Base-by-base conservation (phyloP, 2,329 filamentous ascomycete genomes). In the Neurospora sp. region DNA sequence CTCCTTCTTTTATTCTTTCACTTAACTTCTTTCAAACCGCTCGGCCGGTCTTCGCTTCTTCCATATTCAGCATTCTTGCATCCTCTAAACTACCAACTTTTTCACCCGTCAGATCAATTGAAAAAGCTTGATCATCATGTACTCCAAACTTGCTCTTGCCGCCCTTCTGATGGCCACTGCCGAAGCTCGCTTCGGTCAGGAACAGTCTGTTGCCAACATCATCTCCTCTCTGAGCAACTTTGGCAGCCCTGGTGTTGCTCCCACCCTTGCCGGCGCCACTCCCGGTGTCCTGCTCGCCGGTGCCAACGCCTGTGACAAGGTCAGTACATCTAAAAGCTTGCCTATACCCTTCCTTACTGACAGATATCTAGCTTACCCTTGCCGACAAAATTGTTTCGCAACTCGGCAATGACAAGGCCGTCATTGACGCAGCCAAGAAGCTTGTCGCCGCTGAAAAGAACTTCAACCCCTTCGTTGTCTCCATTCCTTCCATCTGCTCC, bases 381-480 rank as follows among this genome's bases (percentile, higher is more conserved):
- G 89, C 88, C 72, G 89, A 91, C 76, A 77, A 88, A 75, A 89
- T 92, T 76, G 83, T 91, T 72, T 76, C 83, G 8, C 79, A 86
- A 68, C 87, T 91, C 40, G 89, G 89, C 68, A 84, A 80, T 66
- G 86, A 87, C 74, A 79, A 83, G n/a, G 80, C 84, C 71, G 88
- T 89, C 73, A 82, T 91, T 70, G 82, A 84, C 15, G 89, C 87
- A 23, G 89, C 89, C 19, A 84, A 84, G 70, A 85, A 84, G 17
- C 83, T 91, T 43, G 89, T 91, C 15, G 85, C 86, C 36, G 89
- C 89, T 4, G 89, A 91, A 82, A 88, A 90, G 80, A 91, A 92
- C 84, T 90, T 90, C 82, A 91, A 91, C 82, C 88, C 88, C 68
- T 91, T 88, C 73, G 85, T 80, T 69, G 84, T 86, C 72, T 81